Conservation (phyloP, 805 yeast species). For the Saturnispora serradocipensis region DNA sequence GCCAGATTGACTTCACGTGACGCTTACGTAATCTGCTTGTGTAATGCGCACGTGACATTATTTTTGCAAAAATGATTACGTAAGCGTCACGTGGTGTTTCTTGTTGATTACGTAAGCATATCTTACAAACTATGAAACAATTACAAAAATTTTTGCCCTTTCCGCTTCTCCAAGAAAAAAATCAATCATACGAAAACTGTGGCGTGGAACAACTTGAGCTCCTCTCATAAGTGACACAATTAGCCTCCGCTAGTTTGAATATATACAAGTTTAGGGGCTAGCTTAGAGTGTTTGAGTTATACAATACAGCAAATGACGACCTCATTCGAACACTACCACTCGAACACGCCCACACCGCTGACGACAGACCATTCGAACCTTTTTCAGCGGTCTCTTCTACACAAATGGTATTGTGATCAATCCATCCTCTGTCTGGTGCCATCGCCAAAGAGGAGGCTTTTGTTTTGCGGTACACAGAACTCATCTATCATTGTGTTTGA, state of each 20-base stretch:
- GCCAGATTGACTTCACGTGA: neutral
- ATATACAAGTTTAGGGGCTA: neutral
- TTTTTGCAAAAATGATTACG: no score
- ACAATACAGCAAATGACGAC: conserved; percentile 1
- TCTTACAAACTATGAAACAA: no score
- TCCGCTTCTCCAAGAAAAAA: neutral
- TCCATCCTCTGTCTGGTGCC: conserved; percentile 67
- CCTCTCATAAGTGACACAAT: neutral
- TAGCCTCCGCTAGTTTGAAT: neutral
- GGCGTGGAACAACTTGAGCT: neutral
- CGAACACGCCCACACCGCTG: conserved; percentile 1
- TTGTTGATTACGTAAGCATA: neutral
- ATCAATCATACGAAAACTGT: neutral
- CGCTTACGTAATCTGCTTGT: neutral
- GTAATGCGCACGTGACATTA: neutral
- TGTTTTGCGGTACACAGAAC: conserved; percentile 89
- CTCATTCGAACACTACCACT: conserved; percentile 10
- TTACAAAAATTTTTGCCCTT: neutral
- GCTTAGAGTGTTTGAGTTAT: neutral
- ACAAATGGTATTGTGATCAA: conserved; percentile 66
- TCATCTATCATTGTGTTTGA: conserved; percentile 69
- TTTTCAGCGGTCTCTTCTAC: conserved; percentile 29
- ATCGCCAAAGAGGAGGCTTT: conserved; percentile 44
- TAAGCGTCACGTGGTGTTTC: neutral
- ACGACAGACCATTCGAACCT: conserved; percentile 10